Conservation (phyloP, 345 rosid species). For the Raphanus sativus region DNA sequence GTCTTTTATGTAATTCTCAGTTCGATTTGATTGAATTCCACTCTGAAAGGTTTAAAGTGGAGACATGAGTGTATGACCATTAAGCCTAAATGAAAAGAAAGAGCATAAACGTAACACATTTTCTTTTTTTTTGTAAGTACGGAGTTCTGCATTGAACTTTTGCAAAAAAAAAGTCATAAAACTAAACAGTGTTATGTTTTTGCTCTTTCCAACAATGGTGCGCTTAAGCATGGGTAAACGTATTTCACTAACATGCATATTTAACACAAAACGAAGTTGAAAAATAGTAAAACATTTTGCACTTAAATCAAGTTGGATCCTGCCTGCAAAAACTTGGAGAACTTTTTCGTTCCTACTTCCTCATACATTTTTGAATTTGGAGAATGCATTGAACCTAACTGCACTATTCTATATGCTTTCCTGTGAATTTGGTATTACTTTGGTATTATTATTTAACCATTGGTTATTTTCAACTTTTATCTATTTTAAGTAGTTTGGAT, state of each 20-base stretch:
- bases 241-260: neutral
- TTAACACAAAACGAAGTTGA: neutral
- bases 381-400: slow-evolving; percentile 35
- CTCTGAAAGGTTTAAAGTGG: neutral
- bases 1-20: neutral
- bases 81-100: neutral
- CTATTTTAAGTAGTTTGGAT: slow-evolving; percentile 12
- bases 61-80: neutral
- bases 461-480: slow-evolving; percentile 14
- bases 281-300: neutral
- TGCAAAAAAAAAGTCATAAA: neutral
- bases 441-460: slow-evolving; percentile 30
- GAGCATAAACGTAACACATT: neutral
- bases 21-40: neutral
- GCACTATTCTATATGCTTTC: slow-evolving; percentile 25
- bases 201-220: neutral
- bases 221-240: neutral
- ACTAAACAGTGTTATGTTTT: neutral
- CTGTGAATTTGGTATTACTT: slow-evolving; percentile 14
- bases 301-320: slow-evolving; percentile 22
- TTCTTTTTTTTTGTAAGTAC: neutral
- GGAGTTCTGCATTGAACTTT: neutral
- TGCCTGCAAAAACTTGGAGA: neutral
- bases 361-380: slow-evolving; percentile 8
- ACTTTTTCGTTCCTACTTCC: neutral